phyloP scores from a whole-genome alignment of 768 basidiomycete species.

The Coprinopsis sp. region DNA sequence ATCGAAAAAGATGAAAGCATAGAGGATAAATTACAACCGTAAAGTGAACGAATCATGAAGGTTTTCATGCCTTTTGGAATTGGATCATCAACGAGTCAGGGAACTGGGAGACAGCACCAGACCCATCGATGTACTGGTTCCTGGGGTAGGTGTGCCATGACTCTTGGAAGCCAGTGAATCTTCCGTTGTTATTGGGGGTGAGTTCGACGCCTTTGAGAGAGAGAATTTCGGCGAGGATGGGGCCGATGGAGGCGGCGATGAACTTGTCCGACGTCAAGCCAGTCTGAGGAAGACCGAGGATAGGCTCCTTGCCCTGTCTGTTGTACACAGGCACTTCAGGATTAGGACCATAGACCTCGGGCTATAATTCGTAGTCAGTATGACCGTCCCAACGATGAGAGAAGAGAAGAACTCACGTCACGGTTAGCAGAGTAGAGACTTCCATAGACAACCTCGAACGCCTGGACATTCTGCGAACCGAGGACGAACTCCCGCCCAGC shows the following conservation, averaged over 20 bases:
- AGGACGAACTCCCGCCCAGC: constrained; percentile 24
- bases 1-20: not conserved
- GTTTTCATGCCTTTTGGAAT: constrained; percentile 12
- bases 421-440: constrained; percentile 34
- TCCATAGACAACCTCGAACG: constrained; percentile 29
- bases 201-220: constrained; percentile 36
- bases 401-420: constrained; percentile 30
- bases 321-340: constrained; percentile 17
- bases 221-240: constrained; percentile 42
- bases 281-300: constrained; percentile 26
- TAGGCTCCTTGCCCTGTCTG: constrained; percentile 20
- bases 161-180: constrained; percentile 36
- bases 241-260: constrained; percentile 39
- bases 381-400: not conserved
- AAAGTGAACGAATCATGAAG: no score
- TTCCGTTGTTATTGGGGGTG: constrained; percentile 34
- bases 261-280: constrained; percentile 21
- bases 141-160: constrained; percentile 25
- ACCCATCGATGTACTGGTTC: constrained; percentile 30
- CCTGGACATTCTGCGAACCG: constrained; percentile 23
- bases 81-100: constrained; percentile 40
- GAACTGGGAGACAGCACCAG: constrained; percentile 37
- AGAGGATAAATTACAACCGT: not conserved
- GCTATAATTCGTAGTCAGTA: constrained; percentile 15
- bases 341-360: constrained; percentile 19